A percentile compares a stretch with the other conserved stretches of the same genome.
These are phyloP conservation scores for Collybia mongolica DNA, from an alignment of 768 basidiomycete species.

Conservation along the genomic window DNA sequence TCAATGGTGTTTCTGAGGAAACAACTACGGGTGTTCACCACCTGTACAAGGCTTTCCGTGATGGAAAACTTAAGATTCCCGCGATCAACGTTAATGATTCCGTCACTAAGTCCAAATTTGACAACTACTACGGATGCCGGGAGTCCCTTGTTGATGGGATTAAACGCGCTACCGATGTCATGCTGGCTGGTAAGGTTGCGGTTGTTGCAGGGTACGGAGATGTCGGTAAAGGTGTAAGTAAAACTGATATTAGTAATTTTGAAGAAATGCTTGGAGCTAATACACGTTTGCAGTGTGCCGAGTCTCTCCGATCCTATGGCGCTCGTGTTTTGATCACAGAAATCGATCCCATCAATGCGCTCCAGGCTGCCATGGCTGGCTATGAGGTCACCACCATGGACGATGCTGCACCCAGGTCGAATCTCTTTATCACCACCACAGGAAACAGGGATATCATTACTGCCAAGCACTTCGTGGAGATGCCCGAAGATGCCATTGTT, in stretches of 20 bases:
- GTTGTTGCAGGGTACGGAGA: conserved; percentile 99
- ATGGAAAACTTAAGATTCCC: conserved; percentile 93
- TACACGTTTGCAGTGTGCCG: conserved; percentile 77
- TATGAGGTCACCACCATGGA: conserved; percentile 99
- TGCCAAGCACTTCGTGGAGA: conserved; percentile 84
- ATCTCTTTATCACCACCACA: conserved; percentile 97
- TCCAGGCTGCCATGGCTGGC: conserved; percentile 99
- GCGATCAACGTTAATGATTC: conserved; percentile 99
- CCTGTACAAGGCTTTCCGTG: conserved; percentile 96
- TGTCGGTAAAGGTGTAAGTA: conserved; percentile 95
- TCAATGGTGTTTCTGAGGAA: conserved; percentile 96
- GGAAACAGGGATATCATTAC: conserved; percentile 99
- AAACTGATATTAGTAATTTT: not conserved
- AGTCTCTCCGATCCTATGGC: conserved; percentile 96
- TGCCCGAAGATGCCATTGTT: conserved; percentile 99
- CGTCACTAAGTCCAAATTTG: conserved; percentile 99
- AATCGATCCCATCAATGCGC: conserved; percentile 99
- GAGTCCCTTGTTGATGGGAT: conserved; percentile 99
- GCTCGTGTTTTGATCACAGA: conserved; percentile 95
- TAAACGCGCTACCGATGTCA: conserved; percentile 99
- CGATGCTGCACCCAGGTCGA: conserved; percentile 84
- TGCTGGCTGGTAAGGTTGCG: conserved; percentile 99
- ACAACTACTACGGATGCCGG: conserved; percentile 98
- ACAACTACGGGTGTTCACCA: conserved; percentile 99
- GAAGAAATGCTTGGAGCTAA: not conserved